phyloP scores from a whole-genome alignment of 345 rosid species.

The Citrus unshiu region DNA sequence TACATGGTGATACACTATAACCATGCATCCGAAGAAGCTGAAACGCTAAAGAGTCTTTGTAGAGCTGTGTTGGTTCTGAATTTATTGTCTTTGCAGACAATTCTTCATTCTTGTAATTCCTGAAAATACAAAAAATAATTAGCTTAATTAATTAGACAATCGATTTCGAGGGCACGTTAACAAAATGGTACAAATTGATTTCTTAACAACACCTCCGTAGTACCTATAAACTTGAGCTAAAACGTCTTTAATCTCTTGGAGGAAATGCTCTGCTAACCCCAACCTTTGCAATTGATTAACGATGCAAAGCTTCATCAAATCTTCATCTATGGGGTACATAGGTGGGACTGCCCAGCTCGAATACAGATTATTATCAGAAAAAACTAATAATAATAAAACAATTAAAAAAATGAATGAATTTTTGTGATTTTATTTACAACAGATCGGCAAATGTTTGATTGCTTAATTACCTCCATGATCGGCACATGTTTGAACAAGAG shows the following conservation, averaged over 20 bases:
- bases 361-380: not conserved
- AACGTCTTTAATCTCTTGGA: conserved; percentile 35
- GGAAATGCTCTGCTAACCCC: conserved; percentile 55
- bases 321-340: conserved; percentile 48
- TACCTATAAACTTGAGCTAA: conserved; percentile 44
- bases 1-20: conserved; percentile 46
- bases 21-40: conserved; percentile 55
- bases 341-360: conserved; percentile 47
- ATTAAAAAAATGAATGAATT: too few species aligned
- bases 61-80: conserved; percentile 24
- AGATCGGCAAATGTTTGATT: not conserved
- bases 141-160: too few species aligned
- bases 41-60: conserved; percentile 58
- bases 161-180: too few species aligned
- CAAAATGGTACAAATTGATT: too few species aligned
- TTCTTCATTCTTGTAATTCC: conserved; percentile 28
- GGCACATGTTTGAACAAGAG: conserved; percentile 32
- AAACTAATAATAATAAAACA: not conserved
- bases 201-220: not conserved
- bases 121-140: not conserved
- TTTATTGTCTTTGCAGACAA: not conserved
- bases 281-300: conserved; percentile 41
- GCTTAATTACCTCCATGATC: conserved; percentile 35
- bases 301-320: conserved; percentile 44
- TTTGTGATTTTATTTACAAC: not conserved